Percentiles rank a stretch among this genome's conserved stretches.
These are phyloP conservation scores for Fraxinus xanthoxyloides DNA, from an alignment of 305 asterid species.

Conservation along the genomic window DNA sequence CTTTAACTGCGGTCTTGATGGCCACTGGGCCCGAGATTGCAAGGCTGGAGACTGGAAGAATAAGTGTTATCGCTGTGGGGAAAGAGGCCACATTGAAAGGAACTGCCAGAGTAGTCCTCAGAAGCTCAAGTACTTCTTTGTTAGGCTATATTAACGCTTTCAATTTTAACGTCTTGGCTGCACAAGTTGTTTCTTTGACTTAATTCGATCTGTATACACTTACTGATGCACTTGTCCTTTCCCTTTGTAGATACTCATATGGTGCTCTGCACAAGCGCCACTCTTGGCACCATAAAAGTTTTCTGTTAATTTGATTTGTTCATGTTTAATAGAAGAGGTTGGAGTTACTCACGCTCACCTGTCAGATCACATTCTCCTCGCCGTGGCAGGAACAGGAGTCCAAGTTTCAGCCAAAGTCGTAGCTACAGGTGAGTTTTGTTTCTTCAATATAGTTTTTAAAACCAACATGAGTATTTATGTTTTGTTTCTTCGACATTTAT, in stretches of 20 bases:
- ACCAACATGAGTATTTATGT: background rate
- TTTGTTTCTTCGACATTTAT: background rate
- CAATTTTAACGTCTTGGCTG: background rate
- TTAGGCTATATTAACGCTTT: background rate
- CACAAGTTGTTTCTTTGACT: background rate
- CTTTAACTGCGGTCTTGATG: conserved; percentile 96
- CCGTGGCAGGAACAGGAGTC: conserved; percentile 63
- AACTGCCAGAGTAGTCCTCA: conserved; percentile 93
- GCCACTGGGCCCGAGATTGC: conserved; percentile 99
- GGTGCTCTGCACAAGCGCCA: background rate
- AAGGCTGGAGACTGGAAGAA: conserved; percentile 99
- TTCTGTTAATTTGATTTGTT: conserved; percentile 2
- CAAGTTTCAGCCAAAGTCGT: conserved; percentile 80
- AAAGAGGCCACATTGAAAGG: conserved; percentile 93
- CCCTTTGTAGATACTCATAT: background rate
- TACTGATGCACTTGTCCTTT: background rate
- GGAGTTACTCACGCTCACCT: conserved; percentile 86
- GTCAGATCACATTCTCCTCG: conserved; percentile 92
- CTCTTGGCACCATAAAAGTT: background rate
- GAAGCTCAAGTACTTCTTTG: conserved; percentile 54
- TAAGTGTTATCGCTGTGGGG: conserved; percentile 96
- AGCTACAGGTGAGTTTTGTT: conserved; percentile 61
- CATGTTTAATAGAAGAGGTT: conserved; percentile 45
- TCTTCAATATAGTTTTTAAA: background rate
- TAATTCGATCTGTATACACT: background rate